Base-by-base conservation (phyloP, 176 grass and related monocot species). In the Carex myosuroides region DNA sequence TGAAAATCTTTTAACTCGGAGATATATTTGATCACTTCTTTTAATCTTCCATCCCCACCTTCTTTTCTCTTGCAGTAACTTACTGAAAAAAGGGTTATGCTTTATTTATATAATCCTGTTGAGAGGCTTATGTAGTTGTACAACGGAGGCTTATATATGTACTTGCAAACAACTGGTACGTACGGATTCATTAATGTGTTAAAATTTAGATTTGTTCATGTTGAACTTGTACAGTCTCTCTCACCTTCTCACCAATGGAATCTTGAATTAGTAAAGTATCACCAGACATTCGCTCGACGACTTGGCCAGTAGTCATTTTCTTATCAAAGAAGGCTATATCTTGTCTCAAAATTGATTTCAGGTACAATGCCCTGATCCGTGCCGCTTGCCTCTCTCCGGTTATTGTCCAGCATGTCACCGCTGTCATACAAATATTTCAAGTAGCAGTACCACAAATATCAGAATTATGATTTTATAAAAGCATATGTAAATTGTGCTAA, bases 311-410 rank as follows among this genome's bases (percentile, higher is more conserved):
- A 5, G 79, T 90, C 39, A 84, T 56, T 57, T 87, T 85, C n/a
- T 84, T 90, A 39, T 90, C 88, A 72, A 87, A 90, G 64, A 84
- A 90, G 22, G 61, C 88, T 60, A 90, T 87, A 63, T 90, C 88
- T 79, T 90, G 88, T 33, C 81, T 80, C 52, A 90, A n/a, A 74
- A 90, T 61, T 5, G 73, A 71, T 84, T 87, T 83, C 48, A 87
- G 80, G 80, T 90, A 87, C 69, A 86, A 41, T 42, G 42, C 63
- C 24, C 88, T 57, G 29, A 90, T 84, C 2, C 84, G 79, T 64
- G 88, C 70, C 13, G 85, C 80, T 63, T 90, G 88, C 37, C 88
- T 86, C 61, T 90, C 88, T 56, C 85, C 88, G 9, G 55, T 81
- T 67, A 90, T 85, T 80, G 79, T 87, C 88, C 88, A 90, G 44